Evolutionary conservation across 1,284 basidiomycete species (phyloP), one percentile per base, ranked within the genome.

Genomic region (Fomitiporia mediterranea): DNA sequence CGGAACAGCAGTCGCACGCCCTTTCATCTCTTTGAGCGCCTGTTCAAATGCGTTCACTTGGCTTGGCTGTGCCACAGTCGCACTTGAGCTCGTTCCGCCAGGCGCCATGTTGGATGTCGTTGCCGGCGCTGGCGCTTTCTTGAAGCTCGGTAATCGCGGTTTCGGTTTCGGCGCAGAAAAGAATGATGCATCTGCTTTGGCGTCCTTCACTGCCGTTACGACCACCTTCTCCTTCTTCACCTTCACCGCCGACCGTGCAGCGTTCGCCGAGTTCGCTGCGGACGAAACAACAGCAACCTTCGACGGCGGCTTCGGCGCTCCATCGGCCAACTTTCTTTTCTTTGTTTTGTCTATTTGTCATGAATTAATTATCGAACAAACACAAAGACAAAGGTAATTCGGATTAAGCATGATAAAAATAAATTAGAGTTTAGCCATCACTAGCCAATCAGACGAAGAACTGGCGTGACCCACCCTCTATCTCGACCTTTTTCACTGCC

Each of bases 111-210:
- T 21, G 8, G 44, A 32, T 2, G 32, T 27, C 9, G 60, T 27
- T 17, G 40, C 19, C 38, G 67, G 60, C 6, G 67, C 56, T 21
- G 67, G 69, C 4, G 83, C 80, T 68, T 90, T 91, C 74, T 86
- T 90, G 74, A 91, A 91, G 56, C 79, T 87, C 5, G 88, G 89
- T 25, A 91, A 73, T 68, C 83, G 87, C 38, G 84, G 80, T 65
- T 89, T 90, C n/a, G 83, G 79, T 66, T 90, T 90, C 5, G 88
- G 84, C 40, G 85, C 84, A 53, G 88, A 90, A 69, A 91, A 91
- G 70, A 91, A 91, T 1, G 86, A 89, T 38, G 84, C 84, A 67
- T 91, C 89, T 13, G 87, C 83, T 70, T 89, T 86, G 15, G 87
- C 84, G 61, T 86, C 86, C 68, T 89, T 89, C 51, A 81, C 78